Evolutionary conservation across 176 grass and related monocot species (phyloP), one percentile per base, ranked within the genome.

Genomic region (Alopecurus myosuroides): DNA sequence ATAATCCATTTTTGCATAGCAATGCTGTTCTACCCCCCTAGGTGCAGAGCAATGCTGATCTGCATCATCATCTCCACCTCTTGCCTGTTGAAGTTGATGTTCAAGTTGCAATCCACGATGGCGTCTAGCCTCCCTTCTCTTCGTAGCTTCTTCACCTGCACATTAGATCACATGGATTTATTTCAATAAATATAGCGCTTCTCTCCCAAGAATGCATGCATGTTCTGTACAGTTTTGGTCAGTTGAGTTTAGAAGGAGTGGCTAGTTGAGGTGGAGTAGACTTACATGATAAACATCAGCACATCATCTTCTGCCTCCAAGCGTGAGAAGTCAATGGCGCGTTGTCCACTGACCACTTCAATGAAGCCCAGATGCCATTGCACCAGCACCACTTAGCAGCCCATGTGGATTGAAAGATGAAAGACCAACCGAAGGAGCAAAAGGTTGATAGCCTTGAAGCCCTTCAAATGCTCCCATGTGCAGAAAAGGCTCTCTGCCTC

Each of bases 241-340:
- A 40, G 30, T 48, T 25, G 29, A 22, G 19, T 64, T 34, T 9
- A 52, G 23, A 81, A 69, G 48, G 7, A n/a, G 52, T 55, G 52
- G 48, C 20, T 3, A 55, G 20, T 55, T 19, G 22, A 55, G 8
- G 33, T 37, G 2, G 9, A 73, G 4, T 11, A 8, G 49, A 57
- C 92, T 88, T 89, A 98, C 95, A 94, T 94, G 95, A 70, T 98
- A 68, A 98, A 91, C 53, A 98, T 77, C 10, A 98, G 45, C 57
- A 98, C 95, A 40, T 98, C 95, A 19, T 98, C 95, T 84, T 98
- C 95, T 82, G 94, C 95, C 77, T 98, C 95, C 84, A 98, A 53
- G 39, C 95, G 90, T 9, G 95, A 98, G 80, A 98, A 94, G 81
- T 98, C 95, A 11, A 94, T 94, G 55, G 95, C 95, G 4, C 95